Conservation (phyloP, 2,329 filamentous ascomycete species). For the Leptographium flavum region DNA sequence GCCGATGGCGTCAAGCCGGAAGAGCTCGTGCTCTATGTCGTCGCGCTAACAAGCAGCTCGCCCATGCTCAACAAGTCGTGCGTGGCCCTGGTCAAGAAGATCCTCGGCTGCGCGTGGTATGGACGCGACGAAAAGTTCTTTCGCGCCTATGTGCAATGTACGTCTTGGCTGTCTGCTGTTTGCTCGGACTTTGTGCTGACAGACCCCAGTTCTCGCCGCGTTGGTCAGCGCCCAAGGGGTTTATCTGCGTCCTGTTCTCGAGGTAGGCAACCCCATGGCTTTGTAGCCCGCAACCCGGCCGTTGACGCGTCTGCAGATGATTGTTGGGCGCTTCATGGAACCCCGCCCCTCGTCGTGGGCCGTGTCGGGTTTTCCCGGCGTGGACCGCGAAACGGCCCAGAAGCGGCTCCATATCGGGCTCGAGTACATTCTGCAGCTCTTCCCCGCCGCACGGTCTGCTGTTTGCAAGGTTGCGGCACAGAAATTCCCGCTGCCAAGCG, state of each 20-base stretch:
- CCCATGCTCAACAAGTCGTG: constrained; percentile 46
- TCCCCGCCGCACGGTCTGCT: constrained; percentile 62
- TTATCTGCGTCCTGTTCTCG: constrained; percentile 27
- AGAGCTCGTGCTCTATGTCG: constrained; percentile 45
- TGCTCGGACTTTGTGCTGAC: background rate
- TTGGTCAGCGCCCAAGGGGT: constrained; percentile 72
- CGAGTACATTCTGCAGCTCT: constrained; percentile 61
- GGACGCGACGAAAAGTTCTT: constrained; percentile 51
- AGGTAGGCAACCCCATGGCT: background rate
- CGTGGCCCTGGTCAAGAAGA: constrained; percentile 40
- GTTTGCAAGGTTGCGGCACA: constrained; percentile 51
- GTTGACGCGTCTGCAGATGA: constrained; percentile 30
- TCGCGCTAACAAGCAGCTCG: constrained; percentile 47
- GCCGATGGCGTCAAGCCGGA: constrained; percentile 33
- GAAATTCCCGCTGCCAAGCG: constrained; percentile 64
- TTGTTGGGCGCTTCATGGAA: constrained; percentile 62
- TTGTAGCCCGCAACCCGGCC: background rate
- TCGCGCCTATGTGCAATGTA: constrained; percentile 36
- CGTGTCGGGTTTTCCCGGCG: constrained; percentile 38
- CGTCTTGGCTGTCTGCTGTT: background rate
- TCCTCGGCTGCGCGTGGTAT: constrained; percentile 50
- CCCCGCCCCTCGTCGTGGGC: constrained; percentile 30
- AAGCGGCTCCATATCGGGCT: constrained; percentile 63
- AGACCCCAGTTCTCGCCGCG: constrained; percentile 49
- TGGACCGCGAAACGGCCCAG: constrained; percentile 52